Conservation (phyloP, 768 basidiomycete genomes). For the Cyclocybe aegerita region DNA sequence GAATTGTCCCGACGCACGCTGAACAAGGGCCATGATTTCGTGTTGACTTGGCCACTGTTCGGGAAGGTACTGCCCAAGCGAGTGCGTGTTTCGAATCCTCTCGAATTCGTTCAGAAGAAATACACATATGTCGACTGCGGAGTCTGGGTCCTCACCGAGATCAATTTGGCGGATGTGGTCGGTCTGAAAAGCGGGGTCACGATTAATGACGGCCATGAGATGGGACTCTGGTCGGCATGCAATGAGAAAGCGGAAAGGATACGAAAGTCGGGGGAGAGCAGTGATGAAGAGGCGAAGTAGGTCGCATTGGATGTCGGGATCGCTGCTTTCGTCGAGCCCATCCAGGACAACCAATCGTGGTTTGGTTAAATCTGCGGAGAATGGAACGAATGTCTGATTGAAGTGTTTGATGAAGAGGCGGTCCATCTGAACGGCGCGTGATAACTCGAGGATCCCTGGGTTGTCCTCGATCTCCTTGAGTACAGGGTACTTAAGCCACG, state of each 20-base stretch:
- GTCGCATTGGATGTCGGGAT: constrained; percentile 1
- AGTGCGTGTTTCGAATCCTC: constrained; percentile 11
- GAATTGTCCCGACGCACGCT: constrained; percentile 16
- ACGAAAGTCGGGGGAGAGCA: not conserved
- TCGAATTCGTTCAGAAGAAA: constrained; percentile 11
- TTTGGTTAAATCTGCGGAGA: not conserved
- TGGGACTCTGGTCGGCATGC: constrained; percentile 16
- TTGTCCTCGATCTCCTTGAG: constrained; percentile 6
- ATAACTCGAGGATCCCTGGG: constrained; percentile 6
- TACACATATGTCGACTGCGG: constrained; percentile 9
- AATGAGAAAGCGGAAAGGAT: constrained; percentile 14
- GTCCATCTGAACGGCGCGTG: constrained; percentile 8
- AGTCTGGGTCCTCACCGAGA: constrained; percentile 8
- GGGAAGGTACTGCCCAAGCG: not conserved
- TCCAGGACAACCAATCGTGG: constrained; percentile 15
- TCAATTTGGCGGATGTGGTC: not conserved
- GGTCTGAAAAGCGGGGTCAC: not conserved
- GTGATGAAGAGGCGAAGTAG: constrained; percentile 4
- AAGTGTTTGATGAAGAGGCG: constrained; percentile 7
- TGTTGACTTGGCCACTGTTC: constrained; percentile 2
- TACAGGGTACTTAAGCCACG: constrained; percentile 6
- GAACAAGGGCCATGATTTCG: constrained; percentile 1
- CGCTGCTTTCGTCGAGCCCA: constrained; percentile 17
- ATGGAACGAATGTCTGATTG: not conserved
- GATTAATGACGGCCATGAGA: constrained; percentile 8